phyloP scores from a whole-genome alignment of 176 grass and related monocot species.

The Elymus sibiricus region DNA sequence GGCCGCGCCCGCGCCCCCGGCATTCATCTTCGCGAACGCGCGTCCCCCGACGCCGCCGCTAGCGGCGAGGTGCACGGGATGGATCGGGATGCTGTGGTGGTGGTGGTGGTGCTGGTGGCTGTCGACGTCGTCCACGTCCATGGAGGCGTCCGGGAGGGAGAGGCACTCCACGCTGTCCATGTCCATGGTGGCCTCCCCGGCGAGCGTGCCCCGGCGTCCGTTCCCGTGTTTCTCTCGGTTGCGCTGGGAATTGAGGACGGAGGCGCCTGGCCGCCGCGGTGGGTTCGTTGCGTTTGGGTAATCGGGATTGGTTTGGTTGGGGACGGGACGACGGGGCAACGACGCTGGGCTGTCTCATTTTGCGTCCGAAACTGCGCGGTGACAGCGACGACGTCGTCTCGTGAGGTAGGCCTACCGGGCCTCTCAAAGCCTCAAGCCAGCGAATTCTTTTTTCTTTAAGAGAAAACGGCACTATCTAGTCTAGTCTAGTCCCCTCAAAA shows the following conservation, averaged over 20 bases:
- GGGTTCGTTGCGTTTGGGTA: not conserved
- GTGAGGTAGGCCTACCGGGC: not conserved
- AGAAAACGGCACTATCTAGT: too few relatives aligned
- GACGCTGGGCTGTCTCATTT: not conserved
- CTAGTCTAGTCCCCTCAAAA: too few relatives aligned
- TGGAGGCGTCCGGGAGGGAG: slow-evolving; percentile 53
- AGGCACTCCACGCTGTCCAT: slow-evolving; percentile 62
- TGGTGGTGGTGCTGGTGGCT: slow-evolving; percentile 7
- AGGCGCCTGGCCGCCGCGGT: slow-evolving; percentile 2
- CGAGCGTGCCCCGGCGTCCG: slow-evolving; percentile 12
- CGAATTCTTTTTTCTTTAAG: too few relatives aligned
- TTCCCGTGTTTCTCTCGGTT: not conserved
- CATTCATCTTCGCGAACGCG: slow-evolving; percentile 38
- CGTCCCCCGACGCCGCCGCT: not conserved
- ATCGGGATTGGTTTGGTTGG: not conserved
- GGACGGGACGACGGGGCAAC: slow-evolving; percentile 4
- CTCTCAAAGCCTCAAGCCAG: not conserved
- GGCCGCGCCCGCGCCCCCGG: not conserved
- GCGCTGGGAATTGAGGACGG: not conserved
- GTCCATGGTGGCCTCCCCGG: slow-evolving; percentile 37
- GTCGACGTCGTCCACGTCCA: slow-evolving; percentile 55
- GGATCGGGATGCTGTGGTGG: slow-evolving; percentile 30
- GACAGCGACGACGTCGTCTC: not conserved
- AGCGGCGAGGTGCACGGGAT: slow-evolving; percentile 25
- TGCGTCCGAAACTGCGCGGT: not conserved